A percentile compares a stretch with the other conserved stretches of the same genome.
Evolutionary conservation across 2,329 filamentous ascomycete genomes (phyloP).

Genomic region (Elsinoe arachidis): DNA sequence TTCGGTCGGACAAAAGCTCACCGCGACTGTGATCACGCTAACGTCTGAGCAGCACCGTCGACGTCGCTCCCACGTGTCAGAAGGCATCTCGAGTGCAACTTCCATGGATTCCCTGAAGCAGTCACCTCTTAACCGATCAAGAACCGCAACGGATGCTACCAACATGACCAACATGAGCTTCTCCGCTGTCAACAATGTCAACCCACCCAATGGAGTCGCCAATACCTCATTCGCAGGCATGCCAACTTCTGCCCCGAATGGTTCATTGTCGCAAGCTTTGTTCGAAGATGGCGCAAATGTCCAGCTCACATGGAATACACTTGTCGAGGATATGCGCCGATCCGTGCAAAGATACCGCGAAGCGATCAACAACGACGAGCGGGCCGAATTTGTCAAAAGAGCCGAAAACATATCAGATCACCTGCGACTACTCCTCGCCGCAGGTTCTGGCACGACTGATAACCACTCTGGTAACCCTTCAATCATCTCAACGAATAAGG

Average conservation of each 20-base stretch:
- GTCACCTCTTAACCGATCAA: slow-evolving; percentile 51
- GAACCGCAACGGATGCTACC: slow-evolving; percentile 40
- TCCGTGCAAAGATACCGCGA: slow-evolving; percentile 86
- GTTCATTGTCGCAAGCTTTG: slow-evolving; percentile 63
- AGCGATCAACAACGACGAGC: slow-evolving; percentile 71
- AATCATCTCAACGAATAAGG: slow-evolving; percentile 98
- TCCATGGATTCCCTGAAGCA: slow-evolving; percentile 87
- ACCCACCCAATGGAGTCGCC: slow-evolving; percentile 43
- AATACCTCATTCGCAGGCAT: slow-evolving; percentile 49
- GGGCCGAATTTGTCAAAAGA: slow-evolving; percentile 82
- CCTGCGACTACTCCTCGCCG: slow-evolving; percentile 82
- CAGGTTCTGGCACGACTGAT: slow-evolving; percentile 92
- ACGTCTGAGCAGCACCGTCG: slow-evolving; percentile 44
- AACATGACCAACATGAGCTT: slow-evolving; percentile 39
- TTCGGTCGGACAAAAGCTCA: slow-evolving; percentile 45
- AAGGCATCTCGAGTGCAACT: slow-evolving; percentile 72
- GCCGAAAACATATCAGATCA: slow-evolving; percentile 99
- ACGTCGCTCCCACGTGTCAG: slow-evolving; percentile 57
- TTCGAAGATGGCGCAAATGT: slow-evolving; percentile 80
- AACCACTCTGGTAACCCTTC: slow-evolving; percentile 98
- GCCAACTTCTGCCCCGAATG: slow-evolving; percentile 31
- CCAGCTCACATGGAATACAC: slow-evolving; percentile 76
- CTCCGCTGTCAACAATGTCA: slow-evolving; percentile 35
- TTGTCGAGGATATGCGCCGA: slow-evolving; percentile 87
- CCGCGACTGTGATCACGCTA: slow-evolving; percentile 21